Percentiles rank a stretch among this genome's conserved stretches.
Evolutionary conservation across 345 rosid species (phyloP).

Genomic region (Corymbia maculata): DNA sequence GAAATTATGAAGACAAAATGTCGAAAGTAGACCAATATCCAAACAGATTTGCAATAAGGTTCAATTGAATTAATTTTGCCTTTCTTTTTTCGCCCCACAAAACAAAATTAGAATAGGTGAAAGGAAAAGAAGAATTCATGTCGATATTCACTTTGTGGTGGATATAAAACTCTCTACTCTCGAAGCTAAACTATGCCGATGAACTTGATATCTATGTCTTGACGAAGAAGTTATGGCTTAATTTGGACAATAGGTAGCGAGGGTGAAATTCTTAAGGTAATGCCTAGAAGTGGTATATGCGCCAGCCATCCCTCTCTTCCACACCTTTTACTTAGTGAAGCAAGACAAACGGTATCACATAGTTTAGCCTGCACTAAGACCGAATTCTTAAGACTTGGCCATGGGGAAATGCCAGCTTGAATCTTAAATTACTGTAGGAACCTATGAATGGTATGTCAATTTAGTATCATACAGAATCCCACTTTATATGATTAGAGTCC

Average conservation of each 20-base stretch:
- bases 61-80: neutral
- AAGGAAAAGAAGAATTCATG: neutral
- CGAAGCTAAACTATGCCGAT: neutral
- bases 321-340: neutral
- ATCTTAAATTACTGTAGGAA: no score
- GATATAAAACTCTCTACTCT: neutral
- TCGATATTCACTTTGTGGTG: neutral
- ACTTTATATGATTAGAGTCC: no score
- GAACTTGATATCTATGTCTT: neutral
- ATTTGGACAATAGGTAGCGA: neutral
- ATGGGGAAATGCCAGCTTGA: neutral
- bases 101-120: no score
- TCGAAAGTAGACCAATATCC: neutral
- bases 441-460: no score
- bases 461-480: no score
- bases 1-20: neutral
- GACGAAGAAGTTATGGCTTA: accelerated
- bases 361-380: neutral
- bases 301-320: neutral
- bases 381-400: neutral
- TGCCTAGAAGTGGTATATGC: neutral
- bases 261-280: neutral
- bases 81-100: no score
- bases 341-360: neutral
- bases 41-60: neutral